phyloP scores from a whole-genome alignment of 306 rosid species.

The Canavalia ensiformis region DNA sequence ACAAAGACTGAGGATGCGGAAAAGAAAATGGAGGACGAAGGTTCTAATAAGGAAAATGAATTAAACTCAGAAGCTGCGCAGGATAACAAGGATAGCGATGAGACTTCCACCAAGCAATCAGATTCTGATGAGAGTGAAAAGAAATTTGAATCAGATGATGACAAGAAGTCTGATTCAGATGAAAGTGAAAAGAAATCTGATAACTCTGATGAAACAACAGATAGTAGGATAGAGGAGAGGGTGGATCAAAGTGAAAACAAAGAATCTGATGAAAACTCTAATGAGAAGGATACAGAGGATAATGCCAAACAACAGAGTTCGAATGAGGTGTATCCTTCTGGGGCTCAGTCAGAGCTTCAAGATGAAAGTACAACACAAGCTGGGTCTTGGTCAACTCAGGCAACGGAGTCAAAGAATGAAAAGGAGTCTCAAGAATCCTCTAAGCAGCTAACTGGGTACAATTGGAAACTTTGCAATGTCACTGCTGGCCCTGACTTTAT shows the following conservation, averaged over 20 bases:
- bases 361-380: constrained; percentile 73
- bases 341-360: constrained; percentile 89
- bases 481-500: constrained; percentile 92
- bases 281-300: constrained; percentile 62
- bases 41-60: constrained; percentile 66
- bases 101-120: constrained; percentile 50
- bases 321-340: constrained; percentile 85
- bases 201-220: constrained; percentile 53
- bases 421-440: constrained; percentile 75
- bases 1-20: constrained; percentile 57
- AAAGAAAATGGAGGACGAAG: constrained; percentile 53
- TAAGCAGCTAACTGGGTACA: constrained; percentile 57
- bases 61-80: constrained; percentile 49
- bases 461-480: constrained; percentile 89
- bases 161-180: constrained; percentile 58
- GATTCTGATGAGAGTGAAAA: constrained; percentile 57
- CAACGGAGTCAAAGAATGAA: constrained; percentile 89
- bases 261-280: constrained; percentile 59
- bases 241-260: constrained; percentile 67
- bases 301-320: constrained; percentile 59
- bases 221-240: constrained; percentile 66
- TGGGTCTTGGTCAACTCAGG: constrained; percentile 84
- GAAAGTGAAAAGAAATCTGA: constrained; percentile 65
- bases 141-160: constrained; percentile 57
- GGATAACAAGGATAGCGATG: constrained; percentile 46